These are phyloP conservation scores for Fusarium sp. DNA, from an alignment of 2,329 filamentous ascomycete genomes.

Conservation along the genomic window DNA sequence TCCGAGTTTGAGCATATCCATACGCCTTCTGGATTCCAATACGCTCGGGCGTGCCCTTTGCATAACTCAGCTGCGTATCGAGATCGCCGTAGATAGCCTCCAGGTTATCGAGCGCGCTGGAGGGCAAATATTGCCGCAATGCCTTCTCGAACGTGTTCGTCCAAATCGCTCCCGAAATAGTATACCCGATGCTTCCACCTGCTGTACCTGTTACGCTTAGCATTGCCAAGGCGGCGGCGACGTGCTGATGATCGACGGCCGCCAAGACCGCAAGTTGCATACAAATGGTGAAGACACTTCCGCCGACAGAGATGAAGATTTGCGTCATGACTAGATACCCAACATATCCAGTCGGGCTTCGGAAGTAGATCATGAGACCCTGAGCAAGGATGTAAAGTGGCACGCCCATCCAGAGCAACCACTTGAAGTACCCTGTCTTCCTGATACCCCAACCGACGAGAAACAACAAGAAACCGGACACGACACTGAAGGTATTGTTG, in stretches of 20 bases:
- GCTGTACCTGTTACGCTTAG: constrained; percentile 58
- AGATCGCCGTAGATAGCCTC: constrained; percentile 11
- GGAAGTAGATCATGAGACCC: constrained; percentile 54
- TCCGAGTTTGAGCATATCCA: constrained; percentile 25
- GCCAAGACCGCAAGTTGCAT: constrained; percentile 69
- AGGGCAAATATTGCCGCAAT: background rate
- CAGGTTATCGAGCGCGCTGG: constrained; percentile 1
- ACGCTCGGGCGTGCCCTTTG: background rate
- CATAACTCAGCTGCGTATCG: constrained; percentile 10
- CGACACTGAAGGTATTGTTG: constrained; percentile 62
- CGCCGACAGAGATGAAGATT: constrained; percentile 64
- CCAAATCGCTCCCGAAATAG: constrained; percentile 57
- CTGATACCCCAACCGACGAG: constrained; percentile 60
- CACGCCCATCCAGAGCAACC: constrained; percentile 56
- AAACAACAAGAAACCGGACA: constrained; percentile 62
- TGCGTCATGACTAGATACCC: constrained; percentile 65
- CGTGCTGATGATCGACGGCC: constrained; percentile 64
- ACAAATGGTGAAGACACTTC: constrained; percentile 65
- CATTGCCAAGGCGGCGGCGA: constrained; percentile 62
- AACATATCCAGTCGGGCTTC: constrained; percentile 55
- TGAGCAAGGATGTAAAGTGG: constrained; percentile 67
- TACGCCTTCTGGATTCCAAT: constrained; percentile 23
- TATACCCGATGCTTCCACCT: constrained; percentile 59
- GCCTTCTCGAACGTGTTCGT: constrained; percentile 53
- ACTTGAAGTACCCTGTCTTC: constrained; percentile 62